Percentiles rank a stretch among this genome's conserved stretches.
Conservation (phyloP, 805 yeast genomes). For the Saturnispora besseyi region DNA sequence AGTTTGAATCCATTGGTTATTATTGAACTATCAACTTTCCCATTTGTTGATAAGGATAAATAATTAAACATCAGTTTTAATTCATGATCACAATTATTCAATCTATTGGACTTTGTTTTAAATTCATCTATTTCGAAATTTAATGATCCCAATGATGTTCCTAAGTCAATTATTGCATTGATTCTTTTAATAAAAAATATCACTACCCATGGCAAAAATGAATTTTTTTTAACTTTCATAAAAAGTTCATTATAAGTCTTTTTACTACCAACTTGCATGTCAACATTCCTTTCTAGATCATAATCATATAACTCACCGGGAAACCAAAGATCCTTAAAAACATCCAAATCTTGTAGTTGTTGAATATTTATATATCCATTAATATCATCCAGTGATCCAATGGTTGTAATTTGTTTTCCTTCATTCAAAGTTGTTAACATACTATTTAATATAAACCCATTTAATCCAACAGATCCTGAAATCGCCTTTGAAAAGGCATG, state of each 20-base stretch:
- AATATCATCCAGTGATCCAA: constrained; percentile 42
- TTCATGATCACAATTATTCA: constrained; percentile 62
- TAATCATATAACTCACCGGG: constrained; percentile 34
- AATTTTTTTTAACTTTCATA: constrained; percentile 50
- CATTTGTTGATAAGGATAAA: constrained; percentile 48
- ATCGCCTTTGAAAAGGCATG: constrained; percentile 87
- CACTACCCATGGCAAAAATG: constrained; percentile 68
- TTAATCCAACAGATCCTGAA: constrained; percentile 57
- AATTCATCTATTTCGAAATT: constrained; percentile 44
- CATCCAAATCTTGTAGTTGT: constrained; percentile 77
- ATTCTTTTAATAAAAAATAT: constrained; percentile 47
- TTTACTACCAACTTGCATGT: constrained; percentile 1
- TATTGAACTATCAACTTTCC: constrained; percentile 74
- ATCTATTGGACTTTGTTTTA: constrained; percentile 65
- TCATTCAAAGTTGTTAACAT: constrained; percentile 34
- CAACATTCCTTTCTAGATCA: background rate
- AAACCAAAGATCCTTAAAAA: constrained; percentile 78
- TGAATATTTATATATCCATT: constrained; percentile 63
- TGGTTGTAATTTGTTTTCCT: constrained; percentile 38
- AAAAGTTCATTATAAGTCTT: constrained; percentile 38
- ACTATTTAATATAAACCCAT: constrained; percentile 40
- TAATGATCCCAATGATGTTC: constrained; percentile 71
- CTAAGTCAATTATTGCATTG: constrained; percentile 59
- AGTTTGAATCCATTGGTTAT: constrained; percentile 39
- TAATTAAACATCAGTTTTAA: constrained; percentile 51